These are phyloP conservation scores for Neofusicoccum umdonicola DNA, from an alignment of 2,329 filamentous ascomycete species.

Conservation along the genomic window DNA sequence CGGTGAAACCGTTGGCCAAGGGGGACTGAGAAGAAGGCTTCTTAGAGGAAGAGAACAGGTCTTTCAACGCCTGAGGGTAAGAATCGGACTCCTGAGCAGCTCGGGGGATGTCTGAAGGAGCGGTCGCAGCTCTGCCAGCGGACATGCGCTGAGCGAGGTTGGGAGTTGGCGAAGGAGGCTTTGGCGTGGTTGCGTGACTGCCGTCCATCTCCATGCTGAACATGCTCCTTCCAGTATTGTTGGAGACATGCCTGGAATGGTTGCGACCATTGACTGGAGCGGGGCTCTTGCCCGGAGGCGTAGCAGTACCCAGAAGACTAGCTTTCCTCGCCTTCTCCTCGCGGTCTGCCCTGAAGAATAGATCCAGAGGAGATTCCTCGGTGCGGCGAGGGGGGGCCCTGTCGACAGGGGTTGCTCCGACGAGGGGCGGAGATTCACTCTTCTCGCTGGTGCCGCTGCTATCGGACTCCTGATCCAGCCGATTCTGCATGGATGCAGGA, in stretches of 20 bases:
- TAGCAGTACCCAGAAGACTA: slow-evolving; percentile 30
- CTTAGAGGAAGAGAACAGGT: slow-evolving; percentile 39
- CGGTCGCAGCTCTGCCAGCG: slow-evolving; percentile 46
- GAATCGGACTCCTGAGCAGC: slow-evolving; percentile 37
- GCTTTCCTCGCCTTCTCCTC: slow-evolving; percentile 67
- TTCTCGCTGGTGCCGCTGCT: slow-evolving; percentile 21
- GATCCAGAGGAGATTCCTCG: slow-evolving; percentile 76
- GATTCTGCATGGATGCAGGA: slow-evolving; percentile 43
- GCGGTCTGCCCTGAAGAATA: slow-evolving; percentile 85
- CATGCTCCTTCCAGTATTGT: slow-evolving; percentile 54
- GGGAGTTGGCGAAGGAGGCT: slow-evolving; percentile 11
- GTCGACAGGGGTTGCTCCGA: slow-evolving; percentile 44
- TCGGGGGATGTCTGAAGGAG: slow-evolving; percentile 13
- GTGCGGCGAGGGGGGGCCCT: slow-evolving; percentile 41
- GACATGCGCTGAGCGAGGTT: slow-evolving; percentile 26
- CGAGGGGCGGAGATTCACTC: slow-evolving; percentile 24
- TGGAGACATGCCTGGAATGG: slow-evolving; percentile 41
- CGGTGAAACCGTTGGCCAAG: not conserved
- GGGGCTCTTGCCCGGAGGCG: slow-evolving; percentile 26
- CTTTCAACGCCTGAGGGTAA: slow-evolving; percentile 45
- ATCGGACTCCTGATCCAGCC: slow-evolving; percentile 46
- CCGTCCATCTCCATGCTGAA: slow-evolving; percentile 68
- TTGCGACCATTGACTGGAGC: slow-evolving; percentile 21
- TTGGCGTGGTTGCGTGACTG: not conserved
- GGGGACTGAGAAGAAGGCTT: slow-evolving; percentile 6